phyloP scores from a whole-genome alignment of 805 yeast genomes.

The Metschnikowia cubensis region DNA sequence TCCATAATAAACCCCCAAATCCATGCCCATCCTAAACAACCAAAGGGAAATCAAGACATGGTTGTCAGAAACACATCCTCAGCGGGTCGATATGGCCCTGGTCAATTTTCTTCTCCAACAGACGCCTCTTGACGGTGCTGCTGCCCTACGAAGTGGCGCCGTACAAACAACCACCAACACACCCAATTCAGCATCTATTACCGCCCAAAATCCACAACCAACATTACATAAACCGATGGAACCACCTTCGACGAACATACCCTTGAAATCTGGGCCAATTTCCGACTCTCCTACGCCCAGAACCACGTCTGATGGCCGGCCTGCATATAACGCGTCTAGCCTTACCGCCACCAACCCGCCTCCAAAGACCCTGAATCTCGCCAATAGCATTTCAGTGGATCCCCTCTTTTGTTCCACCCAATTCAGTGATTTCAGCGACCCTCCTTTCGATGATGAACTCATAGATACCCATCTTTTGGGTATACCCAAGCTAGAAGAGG shows the following conservation, averaged over 20 bases:
- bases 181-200: neutral
- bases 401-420: neutral
- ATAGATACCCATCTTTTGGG: constrained; percentile 11
- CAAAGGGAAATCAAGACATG: constrained; percentile 15
- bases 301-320: neutral
- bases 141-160: neutral
- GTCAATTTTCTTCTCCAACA: constrained; percentile 5
- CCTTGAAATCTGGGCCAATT: neutral
- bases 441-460: constrained; percentile 8
- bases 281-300: neutral
- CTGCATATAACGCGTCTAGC: neutral
- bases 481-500: neutral
- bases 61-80: constrained; percentile 14
- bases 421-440: constrained; percentile 1
- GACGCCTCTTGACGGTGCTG: neutral
- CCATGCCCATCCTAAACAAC: constrained; percentile 19
- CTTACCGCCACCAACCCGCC: neutral
- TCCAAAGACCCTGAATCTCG: neutral
- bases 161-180: neutral
- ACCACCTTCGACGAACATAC: neutral
- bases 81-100: constrained; percentile 11
- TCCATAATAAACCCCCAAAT: neutral
- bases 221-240: neutral
- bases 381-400: neutral
- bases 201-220: neutral